Base-by-base conservation (phyloP, 805 yeast species). In the Pichia pseudocactophila region DNA sequence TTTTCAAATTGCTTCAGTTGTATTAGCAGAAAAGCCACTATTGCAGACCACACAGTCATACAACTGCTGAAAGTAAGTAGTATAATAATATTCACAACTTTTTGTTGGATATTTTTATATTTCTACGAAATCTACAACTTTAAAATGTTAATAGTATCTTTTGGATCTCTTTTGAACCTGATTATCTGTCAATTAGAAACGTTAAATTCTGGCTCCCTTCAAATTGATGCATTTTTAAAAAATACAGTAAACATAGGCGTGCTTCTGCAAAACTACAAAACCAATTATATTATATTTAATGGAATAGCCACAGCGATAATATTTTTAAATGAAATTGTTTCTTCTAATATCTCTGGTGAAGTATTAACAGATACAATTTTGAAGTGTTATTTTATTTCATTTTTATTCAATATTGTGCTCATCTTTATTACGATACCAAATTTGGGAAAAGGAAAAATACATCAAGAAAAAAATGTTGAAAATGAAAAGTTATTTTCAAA, bases 171-270 rank as follows among this genome's bases (percentile, higher is more conserved):
- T 31, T 4, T 54, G 16, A 52, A 62, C 4, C 42, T 60, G 17
- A 36, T 56, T 3, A 43, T 58, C 16, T 58, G 63, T 31, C 65
- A 61, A 43, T 39, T 58, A 31, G 62, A 62, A 33, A 47, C 49
- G 3, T 45, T 49, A 2, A 43, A 39, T 10, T 19, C 42, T 10
- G 46, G 30, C 30, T 37, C 38, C 10, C 20, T 42, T 10, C 48
- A 48, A 32, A 25, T 48, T 2, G 40, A 46, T 9, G 39, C 28
- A 15, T 30, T 42, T 3, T 7, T 46, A 12, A 40, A 42, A 43
- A 36, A 46, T 31, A 49, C 56, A 18, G 52, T 57, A 38, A 55
- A 56, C 42, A 53, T 54, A 36, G 35, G 50, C 2, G 17, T 52
- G 17, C 53, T 59, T 27, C 7, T 52, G 19, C 35, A 51, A 33